A percentile compares a stretch with the other conserved stretches of the same genome.
These are phyloP conservation scores for Lablab purpureus DNA, from an alignment of 306 rosid species.

Conservation along the genomic window DNA sequence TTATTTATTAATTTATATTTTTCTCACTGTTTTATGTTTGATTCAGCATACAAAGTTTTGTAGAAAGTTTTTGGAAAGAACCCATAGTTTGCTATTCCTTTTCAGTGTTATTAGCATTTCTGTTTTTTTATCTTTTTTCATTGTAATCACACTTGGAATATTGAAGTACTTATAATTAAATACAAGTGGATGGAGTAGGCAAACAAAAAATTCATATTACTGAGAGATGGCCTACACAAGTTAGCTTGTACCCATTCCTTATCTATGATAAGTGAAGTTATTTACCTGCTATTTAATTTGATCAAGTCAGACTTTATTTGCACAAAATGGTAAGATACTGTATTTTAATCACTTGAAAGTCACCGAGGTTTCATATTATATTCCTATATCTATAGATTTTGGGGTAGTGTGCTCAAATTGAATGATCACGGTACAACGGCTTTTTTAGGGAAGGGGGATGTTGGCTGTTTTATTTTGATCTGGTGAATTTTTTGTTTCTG, in stretches of 20 bases:
- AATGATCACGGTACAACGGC: too few species aligned
- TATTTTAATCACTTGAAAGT: too few species aligned
- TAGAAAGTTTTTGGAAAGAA: constrained; percentile 17
- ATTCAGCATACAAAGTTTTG: constrained; percentile 12
- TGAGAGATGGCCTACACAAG: constrained; percentile 13
- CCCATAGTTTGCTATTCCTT: constrained; percentile 22
- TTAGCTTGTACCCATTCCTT: constrained; percentile 23
- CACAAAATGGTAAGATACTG: too few species aligned
- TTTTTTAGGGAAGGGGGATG: too few species aligned
- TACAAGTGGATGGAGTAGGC: constrained; percentile 11
- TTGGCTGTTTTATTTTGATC: background rate
- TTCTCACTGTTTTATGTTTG: background rate
- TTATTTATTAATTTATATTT: constrained; percentile 1
- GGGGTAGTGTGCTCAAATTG: too few species aligned
- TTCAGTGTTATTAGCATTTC: background rate
- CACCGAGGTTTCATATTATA: too few species aligned
- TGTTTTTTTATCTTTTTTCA: background rate
- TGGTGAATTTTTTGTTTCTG: constrained; percentile 6
- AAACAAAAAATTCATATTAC: constrained; percentile 12
- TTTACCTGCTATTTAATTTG: too few species aligned
- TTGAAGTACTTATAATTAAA: constrained; percentile 16
- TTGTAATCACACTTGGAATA: constrained; percentile 4
- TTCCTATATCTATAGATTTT: too few species aligned
- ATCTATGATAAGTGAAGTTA: too few species aligned
- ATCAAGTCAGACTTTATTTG: too few species aligned